Evolutionary conservation across 345 rosid genomes (phyloP), one percentile per base, ranked within the genome.

Genomic region (Aquilaria malaccensis): DNA sequence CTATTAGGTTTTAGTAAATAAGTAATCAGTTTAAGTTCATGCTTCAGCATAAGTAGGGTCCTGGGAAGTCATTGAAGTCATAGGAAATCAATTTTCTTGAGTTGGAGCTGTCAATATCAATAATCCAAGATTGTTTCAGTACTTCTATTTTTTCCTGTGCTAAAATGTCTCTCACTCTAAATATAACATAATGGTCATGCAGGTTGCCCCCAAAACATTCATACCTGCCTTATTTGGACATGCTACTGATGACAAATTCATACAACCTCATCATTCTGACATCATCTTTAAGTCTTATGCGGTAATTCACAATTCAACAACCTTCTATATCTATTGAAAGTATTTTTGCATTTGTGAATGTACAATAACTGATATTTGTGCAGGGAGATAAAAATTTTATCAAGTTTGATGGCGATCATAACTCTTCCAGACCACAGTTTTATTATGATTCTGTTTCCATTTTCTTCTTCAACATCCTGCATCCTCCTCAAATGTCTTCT

Each of bases 341-440:
- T 54, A 29, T 53, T 62, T 14, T 46, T 64, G 47, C 13, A 12
- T 52, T 55, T 53, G 63, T 50, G 60, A 33, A 46, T 56, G 33
- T 14, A 59, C 58, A 55, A 51, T 49, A 6, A 58, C 33, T 45
- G 30, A 56, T 61, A n/a, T 54, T 60, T 70, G 32, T 53, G 61
- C 85, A 94, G 99, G 99, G 99, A 49, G 97, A 90, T 77, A 94
- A 89, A 76, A 94, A 94, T 68, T 72, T 94, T 68, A 87, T 94
- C 68, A 88, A 83, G 76, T 94, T 94, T 71, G 92, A 94, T 65
- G 99, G 97, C 56, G 97, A 94, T 66, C 97, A 90, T 75, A 94
- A 94, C 73, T 79, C 97, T 46, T 85, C 99, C 22, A 75, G 99
- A 69, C 97, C 99, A 15, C 97, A 88, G 52, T 88, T 80, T 68